A percentile compares a stretch with the other conserved stretches of the same genome.
Conservation (phyloP, 495 filamentous ascomycete genomes). For the Tricharina praecox region DNA sequence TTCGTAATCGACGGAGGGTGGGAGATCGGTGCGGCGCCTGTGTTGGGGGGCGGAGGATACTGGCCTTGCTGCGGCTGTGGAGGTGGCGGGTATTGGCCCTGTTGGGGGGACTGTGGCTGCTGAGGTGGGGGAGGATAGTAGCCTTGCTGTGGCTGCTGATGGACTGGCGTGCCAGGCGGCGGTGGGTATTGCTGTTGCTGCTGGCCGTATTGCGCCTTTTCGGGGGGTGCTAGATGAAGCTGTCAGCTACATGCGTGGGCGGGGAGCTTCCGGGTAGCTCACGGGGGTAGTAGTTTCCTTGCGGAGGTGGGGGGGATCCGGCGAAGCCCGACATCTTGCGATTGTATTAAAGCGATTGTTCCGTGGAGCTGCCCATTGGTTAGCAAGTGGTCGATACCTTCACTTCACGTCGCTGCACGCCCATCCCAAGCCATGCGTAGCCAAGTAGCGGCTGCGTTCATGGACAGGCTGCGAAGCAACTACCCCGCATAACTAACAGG, state of each 20-base stretch:
- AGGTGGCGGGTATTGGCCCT: conserved; percentile 30
- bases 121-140: conserved; percentile 2
- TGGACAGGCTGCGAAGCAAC: conserved; percentile 40
- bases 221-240: neutral
- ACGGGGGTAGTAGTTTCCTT: conserved; percentile 7
- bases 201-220: conserved; percentile 8
- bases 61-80: conserved; percentile 30
- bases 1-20: conserved; percentile 14
- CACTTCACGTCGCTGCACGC: too few relatives aligned
- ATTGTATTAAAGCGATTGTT: neutral
- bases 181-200: too few relatives aligned
- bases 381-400: too few relatives aligned
- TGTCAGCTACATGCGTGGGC: neutral
- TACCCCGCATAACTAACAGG: neutral
- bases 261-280: neutral
- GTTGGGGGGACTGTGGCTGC: conserved; percentile 26
- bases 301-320: conserved; percentile 1
- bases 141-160: too few relatives aligned
- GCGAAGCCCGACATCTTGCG: conserved; percentile 1
- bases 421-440: too few relatives aligned
- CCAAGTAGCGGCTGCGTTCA: too few relatives aligned
- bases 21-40: conserved; percentile 19
- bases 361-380: neutral
- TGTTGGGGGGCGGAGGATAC: conserved; percentile 20
- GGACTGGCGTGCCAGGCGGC: too few relatives aligned